These are phyloP conservation scores for Candida tallmaniae DNA, from an alignment of 805 yeast species.

Conservation along the genomic window DNA sequence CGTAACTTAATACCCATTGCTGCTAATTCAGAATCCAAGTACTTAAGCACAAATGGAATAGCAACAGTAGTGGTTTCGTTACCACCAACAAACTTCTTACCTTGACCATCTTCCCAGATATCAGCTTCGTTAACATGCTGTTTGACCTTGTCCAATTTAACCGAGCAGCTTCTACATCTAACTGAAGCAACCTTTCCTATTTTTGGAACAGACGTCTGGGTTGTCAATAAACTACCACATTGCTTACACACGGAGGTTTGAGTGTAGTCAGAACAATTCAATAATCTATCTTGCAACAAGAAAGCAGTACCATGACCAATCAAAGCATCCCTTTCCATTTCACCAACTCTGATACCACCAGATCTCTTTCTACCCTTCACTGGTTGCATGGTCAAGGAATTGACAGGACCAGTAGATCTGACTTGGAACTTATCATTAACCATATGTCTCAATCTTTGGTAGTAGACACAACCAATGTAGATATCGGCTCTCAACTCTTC, in stretches of 20 bases:
- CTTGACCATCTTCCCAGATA: slow-evolving; percentile 97
- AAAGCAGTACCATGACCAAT: slow-evolving; percentile 98
- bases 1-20: slow-evolving; percentile 97
- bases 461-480: slow-evolving; percentile 94
- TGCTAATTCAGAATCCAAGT: slow-evolving; percentile 88
- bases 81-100: slow-evolving; percentile 88
- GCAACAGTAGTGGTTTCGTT: slow-evolving; percentile 92
- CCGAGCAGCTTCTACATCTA: slow-evolving; percentile 90
- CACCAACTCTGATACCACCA: slow-evolving; percentile 99
- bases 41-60: slow-evolving; percentile 92
- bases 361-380: slow-evolving; percentile 98
- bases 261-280: slow-evolving; percentile 94
- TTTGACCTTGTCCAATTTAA: slow-evolving; percentile 55
- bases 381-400: slow-evolving; percentile 96
- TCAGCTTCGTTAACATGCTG: slow-evolving; percentile 60
- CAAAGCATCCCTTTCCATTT: slow-evolving; percentile 98
- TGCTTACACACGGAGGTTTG: slow-evolving; percentile 85
- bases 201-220: slow-evolving; percentile 88
- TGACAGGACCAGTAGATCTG: slow-evolving; percentile 97
- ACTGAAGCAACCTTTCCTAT: slow-evolving; percentile 75
- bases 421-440: slow-evolving; percentile 99
- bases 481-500: slow-evolving; percentile 95
- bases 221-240: slow-evolving; percentile 88
- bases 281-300: slow-evolving; percentile 87
- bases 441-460: slow-evolving; percentile 98